Conservation (phyloP, 2,329 filamentous ascomycete species). For the Orbilia javanica region DNA sequence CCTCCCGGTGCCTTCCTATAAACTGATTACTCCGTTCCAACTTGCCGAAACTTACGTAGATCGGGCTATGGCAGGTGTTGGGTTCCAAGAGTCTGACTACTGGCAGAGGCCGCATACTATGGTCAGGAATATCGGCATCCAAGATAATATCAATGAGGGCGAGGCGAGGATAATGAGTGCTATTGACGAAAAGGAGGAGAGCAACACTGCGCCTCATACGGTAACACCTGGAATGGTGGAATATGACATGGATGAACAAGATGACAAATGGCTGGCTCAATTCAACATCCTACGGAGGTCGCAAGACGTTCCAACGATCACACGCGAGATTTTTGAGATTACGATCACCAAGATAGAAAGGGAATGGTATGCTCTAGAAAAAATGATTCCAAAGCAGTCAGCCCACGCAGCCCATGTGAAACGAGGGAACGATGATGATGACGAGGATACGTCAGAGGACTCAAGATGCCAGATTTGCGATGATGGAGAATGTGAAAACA, state of each 20-base stretch:
- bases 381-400: constrained; percentile 94
- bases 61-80: constrained; percentile 93
- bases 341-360: constrained; percentile 99
- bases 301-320: constrained; percentile 83
- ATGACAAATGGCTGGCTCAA: constrained; percentile 92
- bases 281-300: constrained; percentile 82
- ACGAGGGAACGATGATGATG: constrained; percentile 59
- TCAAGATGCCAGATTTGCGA: constrained; percentile 98
- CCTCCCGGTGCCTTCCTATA: constrained; percentile 80
- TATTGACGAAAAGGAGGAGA: constrained; percentile 41
- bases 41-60: constrained; percentile 91
- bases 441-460: constrained; percentile 77
- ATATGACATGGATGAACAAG: constrained; percentile 99
- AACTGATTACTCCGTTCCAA: constrained; percentile 81
- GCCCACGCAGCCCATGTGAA: constrained; percentile 89
- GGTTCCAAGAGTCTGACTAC: constrained; percentile 93
- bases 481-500: constrained; percentile 99
- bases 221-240: constrained; percentile 81
- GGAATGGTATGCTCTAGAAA: constrained; percentile 96
- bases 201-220: constrained; percentile 31
- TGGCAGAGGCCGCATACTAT: constrained; percentile 78
- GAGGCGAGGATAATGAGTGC: constrained; percentile 64
- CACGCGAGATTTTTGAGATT: constrained; percentile 94
- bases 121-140: constrained; percentile 74
- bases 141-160: constrained; percentile 74